Conservation (phyloP, 768 basidiomycete genomes). For the Phanerodontia chrysosporium region DNA sequence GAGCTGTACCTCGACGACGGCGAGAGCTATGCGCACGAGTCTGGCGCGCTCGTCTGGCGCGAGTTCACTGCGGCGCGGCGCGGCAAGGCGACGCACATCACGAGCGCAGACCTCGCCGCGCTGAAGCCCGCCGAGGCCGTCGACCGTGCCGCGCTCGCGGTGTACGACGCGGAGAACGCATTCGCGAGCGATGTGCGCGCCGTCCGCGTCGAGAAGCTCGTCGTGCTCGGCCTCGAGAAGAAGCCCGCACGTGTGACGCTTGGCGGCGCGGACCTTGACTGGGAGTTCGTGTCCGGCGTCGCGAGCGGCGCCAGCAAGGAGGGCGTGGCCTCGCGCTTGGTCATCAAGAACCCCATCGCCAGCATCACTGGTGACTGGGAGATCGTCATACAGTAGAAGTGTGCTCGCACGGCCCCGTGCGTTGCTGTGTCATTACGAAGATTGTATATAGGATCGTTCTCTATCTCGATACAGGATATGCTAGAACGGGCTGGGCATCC, state of each 20-base stretch:
- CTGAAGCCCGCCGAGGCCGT: constrained; percentile 43
- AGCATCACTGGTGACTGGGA: constrained; percentile 61
- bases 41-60: constrained; percentile 84
- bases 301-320: constrained; percentile 54
- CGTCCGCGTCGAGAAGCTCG: constrained; percentile 79
- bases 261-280: constrained; percentile 51
- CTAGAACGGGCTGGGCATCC: background rate
- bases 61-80: constrained; percentile 57
- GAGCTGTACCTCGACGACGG: constrained; percentile 97
- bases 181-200: constrained; percentile 63
- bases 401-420: background rate
- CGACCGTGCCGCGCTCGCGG: constrained; percentile 43
- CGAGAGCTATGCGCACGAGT: constrained; percentile 67
- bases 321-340: constrained; percentile 61
- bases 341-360: constrained; percentile 72
- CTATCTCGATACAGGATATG: background rate
- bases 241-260: constrained; percentile 61
- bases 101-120: constrained; percentile 51
- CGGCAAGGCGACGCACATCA: constrained; percentile 39
- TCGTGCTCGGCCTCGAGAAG: constrained; percentile 65
- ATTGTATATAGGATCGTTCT: background rate
- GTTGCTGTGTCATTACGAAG: background rate
- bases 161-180: constrained; percentile 54
- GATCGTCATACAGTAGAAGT: constrained; percentile 35
- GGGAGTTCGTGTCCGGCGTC: constrained; percentile 62